Evolutionary conservation across 164 flowering plant species (phyloP), one percentile per base, ranked within the genome.

Genomic region (Litsea cubeba): DNA sequence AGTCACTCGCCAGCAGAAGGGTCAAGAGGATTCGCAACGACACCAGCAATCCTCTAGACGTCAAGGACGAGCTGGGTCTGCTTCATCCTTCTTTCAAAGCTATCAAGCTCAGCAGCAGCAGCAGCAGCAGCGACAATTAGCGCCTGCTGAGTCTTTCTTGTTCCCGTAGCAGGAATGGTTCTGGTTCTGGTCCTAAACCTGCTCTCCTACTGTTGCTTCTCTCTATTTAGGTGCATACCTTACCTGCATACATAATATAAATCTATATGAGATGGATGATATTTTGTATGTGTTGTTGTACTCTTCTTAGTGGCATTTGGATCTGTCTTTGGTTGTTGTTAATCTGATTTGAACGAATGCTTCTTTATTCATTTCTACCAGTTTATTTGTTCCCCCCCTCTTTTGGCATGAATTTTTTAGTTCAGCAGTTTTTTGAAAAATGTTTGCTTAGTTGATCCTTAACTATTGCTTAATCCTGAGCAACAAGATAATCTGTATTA

Each of bases 21-120:
- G 93, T 91, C 15, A 87, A 83, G 84, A 82, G 93, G 64, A 82
- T 71, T 4, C 76, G 90, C n/a, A 91, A 91, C 63, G 90, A 89
- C 66, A 88, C 93, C 0, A 75, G 82, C 68, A 84, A 85, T 73
- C 92, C 92, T 24, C 81, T 87, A 17, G 88, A 88, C 49, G 87
- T 88, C 10, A 84, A 81, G 73, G 91, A 91, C 79, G 88, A 86
- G 62, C 85, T 87, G 35, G 90, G 90, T 1, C 80, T 89, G 82
- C 90, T 88, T 76, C 93, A 89, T 58, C 91, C 95, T 1, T 68
- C 87, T 0, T 91, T 91, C 81, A 91, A 91, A 70, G 93, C 95
- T 22, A 77, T 85, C 28, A 88, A 88, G 86, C 82, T 85, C 66
- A 40, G 10, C 46, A 40, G 10, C 11, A n/a, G n/a, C n/a, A n/a